Percentiles rank a stretch among this genome's conserved stretches.
Evolutionary conservation across 805 yeast genomes (phyloP).

Genomic region (Kazachstania viticola): DNA sequence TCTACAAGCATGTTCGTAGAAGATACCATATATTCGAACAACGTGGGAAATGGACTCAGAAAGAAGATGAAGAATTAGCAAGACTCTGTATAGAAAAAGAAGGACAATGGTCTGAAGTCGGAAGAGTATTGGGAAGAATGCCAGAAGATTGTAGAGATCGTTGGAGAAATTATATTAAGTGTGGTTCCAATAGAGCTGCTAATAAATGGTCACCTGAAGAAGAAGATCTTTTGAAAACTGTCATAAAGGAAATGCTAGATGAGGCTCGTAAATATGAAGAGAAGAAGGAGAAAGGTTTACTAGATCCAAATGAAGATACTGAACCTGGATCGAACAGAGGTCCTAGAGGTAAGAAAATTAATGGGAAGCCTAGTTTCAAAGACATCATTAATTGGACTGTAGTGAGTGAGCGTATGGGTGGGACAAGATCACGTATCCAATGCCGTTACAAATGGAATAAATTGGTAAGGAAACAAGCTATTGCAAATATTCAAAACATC

Average conservation of each 20-base stretch:
- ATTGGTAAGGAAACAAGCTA: constrained; percentile 48
- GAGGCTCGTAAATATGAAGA: constrained; percentile 18
- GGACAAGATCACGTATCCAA: constrained; percentile 80
- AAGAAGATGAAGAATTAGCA: constrained; percentile 62
- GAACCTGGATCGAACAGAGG: constrained; percentile 8
- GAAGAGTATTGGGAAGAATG: constrained; percentile 75
- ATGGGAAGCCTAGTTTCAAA: constrained; percentile 18
- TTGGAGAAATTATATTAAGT: constrained; percentile 91
- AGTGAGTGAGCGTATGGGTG: constrained; percentile 83
- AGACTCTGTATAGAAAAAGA: constrained; percentile 53
- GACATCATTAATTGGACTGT: constrained; percentile 78
- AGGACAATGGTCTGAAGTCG: constrained; percentile 84
- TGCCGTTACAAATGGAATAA: constrained; percentile 95
- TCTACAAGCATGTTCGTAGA: constrained; percentile 87
- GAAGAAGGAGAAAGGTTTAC: constrained; percentile 7
- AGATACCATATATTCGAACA: constrained; percentile 78
- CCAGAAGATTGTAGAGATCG: constrained; percentile 96
- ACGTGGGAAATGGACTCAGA: constrained; percentile 82
- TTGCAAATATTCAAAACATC: constrained; percentile 33
- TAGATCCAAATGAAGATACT: constrained; percentile 10
- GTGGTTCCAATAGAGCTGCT: constrained; percentile 65
- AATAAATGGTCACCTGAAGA: constrained; percentile 75
- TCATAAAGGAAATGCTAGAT: constrained; percentile 40
- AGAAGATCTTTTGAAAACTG: constrained; percentile 48
- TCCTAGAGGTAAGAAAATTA: constrained; percentile 12